Base-by-base conservation (phyloP, 345 rosid species). In the Lepidium didymum region DNA sequence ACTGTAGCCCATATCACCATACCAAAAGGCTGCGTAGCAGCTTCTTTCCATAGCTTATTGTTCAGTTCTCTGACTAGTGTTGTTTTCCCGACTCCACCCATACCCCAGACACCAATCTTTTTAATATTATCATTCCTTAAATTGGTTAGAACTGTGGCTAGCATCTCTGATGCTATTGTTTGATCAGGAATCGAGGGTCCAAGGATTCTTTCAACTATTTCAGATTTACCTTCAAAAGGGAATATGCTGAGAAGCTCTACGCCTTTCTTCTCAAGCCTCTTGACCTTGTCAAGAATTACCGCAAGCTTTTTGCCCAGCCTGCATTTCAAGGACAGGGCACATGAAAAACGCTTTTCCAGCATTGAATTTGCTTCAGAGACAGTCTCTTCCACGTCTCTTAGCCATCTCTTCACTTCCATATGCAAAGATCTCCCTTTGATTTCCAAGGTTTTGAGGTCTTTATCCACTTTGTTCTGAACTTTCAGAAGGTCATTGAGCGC, bases 61-160 rank as follows among this genome's bases (percentile, higher is more conserved):
- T 72, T 72, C 46, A 79, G 67, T 38, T 56, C 72, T 2, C 64
- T 75, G 10, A 79, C 72, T 4, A 79, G 64, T 15, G 79, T 79
- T 3, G 79, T 79, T 50, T 79, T 79, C 23, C 78, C 81, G 2
- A 74, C 81, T n/a, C 79, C 75, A 10, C 76, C 78, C 61, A 69
- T 64, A 7, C 79, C 82, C 72, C 77, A 73, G 23, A 73, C 37
- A 40, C 77, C 77, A 8, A 73, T 59, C 56, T 66, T 73, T 23
- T 66, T 68, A 67, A 59, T 56, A 9, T 23, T 9, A 29, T 57
- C 77, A 3, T 61, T 65, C 71, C 9, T 57, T 43, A 73, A 61
- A 61, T 23, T 29, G 14, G 47, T 58, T 51, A 51, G 21, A 61
- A 70, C 38, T 60, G 51, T 52, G 37, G 10, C 43, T 51, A 70